These are phyloP conservation scores for Elongisporangium senticosum DNA, from an alignment of 352 stramenopile species.

Conservation along the genomic window DNA sequence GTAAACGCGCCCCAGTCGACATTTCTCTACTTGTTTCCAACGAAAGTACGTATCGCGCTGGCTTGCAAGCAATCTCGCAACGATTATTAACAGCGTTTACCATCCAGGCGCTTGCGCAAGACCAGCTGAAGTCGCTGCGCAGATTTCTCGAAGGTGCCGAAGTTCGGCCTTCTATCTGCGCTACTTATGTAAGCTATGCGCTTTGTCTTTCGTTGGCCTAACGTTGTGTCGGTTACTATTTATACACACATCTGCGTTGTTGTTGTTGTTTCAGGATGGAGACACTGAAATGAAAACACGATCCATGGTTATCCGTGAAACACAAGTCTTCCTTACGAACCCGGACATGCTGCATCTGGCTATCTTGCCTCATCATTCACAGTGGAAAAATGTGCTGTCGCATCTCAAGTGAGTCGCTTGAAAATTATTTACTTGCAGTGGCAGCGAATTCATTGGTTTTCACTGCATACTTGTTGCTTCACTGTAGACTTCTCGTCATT, in stretches of 20 bases:
- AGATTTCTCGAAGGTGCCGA: conserved; percentile 55
- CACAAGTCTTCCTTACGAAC: conserved; percentile 97
- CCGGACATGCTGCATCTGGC: conserved; percentile 97
- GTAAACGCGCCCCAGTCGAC: conserved; percentile 46
- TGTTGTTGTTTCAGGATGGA: conserved; percentile 74
- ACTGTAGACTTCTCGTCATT: conserved; percentile 57
- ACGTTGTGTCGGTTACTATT: not conserved
- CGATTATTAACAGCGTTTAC: not conserved
- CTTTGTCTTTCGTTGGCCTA: not conserved
- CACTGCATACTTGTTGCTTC: not conserved
- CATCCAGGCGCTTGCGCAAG: conserved; percentile 90
- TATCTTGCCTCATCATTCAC: conserved; percentile 91
- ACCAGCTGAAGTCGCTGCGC: conserved; percentile 92
- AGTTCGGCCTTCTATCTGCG: conserved; percentile 40
- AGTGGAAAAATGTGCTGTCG: conserved; percentile 87
- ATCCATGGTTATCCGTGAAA: conserved; percentile 72
- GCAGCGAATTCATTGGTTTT: not conserved
- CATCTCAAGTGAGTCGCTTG: conserved; percentile 84
- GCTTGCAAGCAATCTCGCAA: not conserved
- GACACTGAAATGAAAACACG: conserved; percentile 91
- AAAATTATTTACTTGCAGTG: not conserved
- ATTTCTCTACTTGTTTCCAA: conserved; percentile 96
- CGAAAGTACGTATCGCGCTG: conserved; percentile 61
- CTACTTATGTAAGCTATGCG: conserved; percentile 50
- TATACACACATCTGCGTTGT: too few relatives aligned